Percentiles rank a stretch among this genome's conserved stretches.
Conservation (phyloP, 164 flowering plant genomes). For the Hamamelis virginiana region DNA sequence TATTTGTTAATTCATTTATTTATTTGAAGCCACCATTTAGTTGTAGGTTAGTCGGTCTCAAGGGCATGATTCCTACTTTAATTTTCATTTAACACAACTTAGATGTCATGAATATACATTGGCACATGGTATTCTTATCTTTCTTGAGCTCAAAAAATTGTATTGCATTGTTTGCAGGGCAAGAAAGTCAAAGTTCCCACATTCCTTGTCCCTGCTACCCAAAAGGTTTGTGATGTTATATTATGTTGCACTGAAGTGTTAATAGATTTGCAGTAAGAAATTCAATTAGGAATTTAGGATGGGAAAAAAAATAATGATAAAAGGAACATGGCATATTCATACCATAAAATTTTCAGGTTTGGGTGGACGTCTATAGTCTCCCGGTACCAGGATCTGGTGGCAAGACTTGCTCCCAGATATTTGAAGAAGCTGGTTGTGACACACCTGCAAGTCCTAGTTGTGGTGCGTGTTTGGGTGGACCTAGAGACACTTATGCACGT, state of each 20-base stretch:
- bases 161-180: constrained; percentile 47
- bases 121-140: not conserved
- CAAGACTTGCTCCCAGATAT: constrained; percentile 96
- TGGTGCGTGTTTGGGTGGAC: constrained; percentile 99
- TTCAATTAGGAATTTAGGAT: not conserved
- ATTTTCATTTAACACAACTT: not conserved
- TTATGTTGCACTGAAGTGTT: not conserved
- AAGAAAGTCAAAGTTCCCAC: constrained; percentile 95
- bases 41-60: not conserved
- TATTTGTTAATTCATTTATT: not conserved
- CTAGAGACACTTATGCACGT: constrained; percentile 97
- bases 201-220: constrained; percentile 96
- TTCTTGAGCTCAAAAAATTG: not conserved
- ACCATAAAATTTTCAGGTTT: constrained; percentile 54
- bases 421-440: constrained; percentile 99
- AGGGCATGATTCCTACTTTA: not conserved
- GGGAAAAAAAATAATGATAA: not conserved
- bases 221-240: constrained; percentile 57
- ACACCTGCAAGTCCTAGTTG: constrained; percentile 95
- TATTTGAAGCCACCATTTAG: not conserved
- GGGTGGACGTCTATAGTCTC: constrained; percentile 89
- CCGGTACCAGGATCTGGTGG: constrained; percentile 96
- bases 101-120: not conserved
- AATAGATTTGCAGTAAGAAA: not conserved
- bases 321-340: not conserved